A percentile compares a stretch with the other conserved stretches of the same genome.
These are phyloP conservation scores for Myxozyma neglecta DNA, from an alignment of 805 yeast species.

Conservation along the genomic window DNA sequence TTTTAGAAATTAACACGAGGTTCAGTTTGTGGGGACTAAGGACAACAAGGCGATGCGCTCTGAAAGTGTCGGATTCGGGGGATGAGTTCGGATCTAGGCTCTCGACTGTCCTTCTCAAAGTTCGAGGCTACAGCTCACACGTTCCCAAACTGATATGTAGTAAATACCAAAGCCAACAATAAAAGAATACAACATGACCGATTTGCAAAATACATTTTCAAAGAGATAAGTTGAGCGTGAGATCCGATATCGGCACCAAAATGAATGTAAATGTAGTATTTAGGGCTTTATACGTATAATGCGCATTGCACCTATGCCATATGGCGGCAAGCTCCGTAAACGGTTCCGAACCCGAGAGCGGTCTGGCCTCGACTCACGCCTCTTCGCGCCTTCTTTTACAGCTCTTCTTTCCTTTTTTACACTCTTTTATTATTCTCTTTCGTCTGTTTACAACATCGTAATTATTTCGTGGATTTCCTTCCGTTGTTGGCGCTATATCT, in stretches of 20 bases:
- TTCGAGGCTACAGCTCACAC: constrained; percentile 2
- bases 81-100: constrained; percentile 9
- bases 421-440: not conserved
- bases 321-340: not conserved
- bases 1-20: not conserved
- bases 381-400: not conserved
- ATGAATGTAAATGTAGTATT: not conserved
- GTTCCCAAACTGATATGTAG: not conserved
- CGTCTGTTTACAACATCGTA: not conserved
- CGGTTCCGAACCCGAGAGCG: not conserved
- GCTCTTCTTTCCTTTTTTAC: not conserved
- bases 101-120: constrained; percentile 6
- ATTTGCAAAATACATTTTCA: too few species aligned
- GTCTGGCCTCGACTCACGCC: not conserved
- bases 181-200: too few species aligned
- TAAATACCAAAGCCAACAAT: not conserved
- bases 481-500: too few species aligned
- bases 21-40: not conserved
- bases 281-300: not conserved
- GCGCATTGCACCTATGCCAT: not conserved
- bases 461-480: not conserved
- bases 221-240: too few species aligned
- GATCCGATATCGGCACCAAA: not conserved
- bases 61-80: not conserved
- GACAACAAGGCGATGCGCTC: not conserved